Percentiles rank a stretch among this genome's conserved stretches.
These are phyloP conservation scores for Gracilaria gracilis DNA, from an alignment of 23 red algal genomes.

Conservation along the genomic window DNA sequence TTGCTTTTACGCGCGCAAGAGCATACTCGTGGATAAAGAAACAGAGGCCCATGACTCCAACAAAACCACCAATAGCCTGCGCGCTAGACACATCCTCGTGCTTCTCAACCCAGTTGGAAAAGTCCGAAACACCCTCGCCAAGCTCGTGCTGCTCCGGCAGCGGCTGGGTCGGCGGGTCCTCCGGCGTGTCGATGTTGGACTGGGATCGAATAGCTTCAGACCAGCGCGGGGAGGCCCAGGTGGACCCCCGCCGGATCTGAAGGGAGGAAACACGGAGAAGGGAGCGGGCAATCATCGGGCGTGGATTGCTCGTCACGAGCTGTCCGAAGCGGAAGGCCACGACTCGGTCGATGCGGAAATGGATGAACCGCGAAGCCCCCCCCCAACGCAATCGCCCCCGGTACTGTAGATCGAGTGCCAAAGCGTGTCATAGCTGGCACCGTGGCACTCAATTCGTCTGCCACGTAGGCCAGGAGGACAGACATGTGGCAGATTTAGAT, in stretches of 20 bases:
- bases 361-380: too few species aligned
- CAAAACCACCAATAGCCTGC: slow-evolving; percentile 59
- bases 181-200: slow-evolving; percentile 60
- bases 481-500: too few species aligned
- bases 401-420: too few species aligned
- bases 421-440: too few species aligned
- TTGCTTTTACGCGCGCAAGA: not conserved
- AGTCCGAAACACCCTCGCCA: slow-evolving; percentile 75
- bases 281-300: slow-evolving; percentile 1
- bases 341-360: too few species aligned
- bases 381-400: too few species aligned
- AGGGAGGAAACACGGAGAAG: not conserved
- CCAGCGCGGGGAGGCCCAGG: slow-evolving; percentile 45
- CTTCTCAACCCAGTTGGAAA: slow-evolving; percentile 86
- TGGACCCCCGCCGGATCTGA: slow-evolving; percentile 14
- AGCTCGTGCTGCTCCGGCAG: slow-evolving; percentile 81
- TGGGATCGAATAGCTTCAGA: slow-evolving; percentile 54
- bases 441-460: too few species aligned
- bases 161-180: slow-evolving; percentile 75
- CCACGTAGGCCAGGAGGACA: too few species aligned
- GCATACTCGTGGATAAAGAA: slow-evolving; percentile 44
- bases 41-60: slow-evolving; percentile 36
- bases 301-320: too few species aligned
- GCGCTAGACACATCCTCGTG: slow-evolving; percentile 67
- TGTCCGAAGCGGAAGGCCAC: too few species aligned